Conservation (phyloP, 768 basidiomycete species). For the Tephrocybe sp. region DNA sequence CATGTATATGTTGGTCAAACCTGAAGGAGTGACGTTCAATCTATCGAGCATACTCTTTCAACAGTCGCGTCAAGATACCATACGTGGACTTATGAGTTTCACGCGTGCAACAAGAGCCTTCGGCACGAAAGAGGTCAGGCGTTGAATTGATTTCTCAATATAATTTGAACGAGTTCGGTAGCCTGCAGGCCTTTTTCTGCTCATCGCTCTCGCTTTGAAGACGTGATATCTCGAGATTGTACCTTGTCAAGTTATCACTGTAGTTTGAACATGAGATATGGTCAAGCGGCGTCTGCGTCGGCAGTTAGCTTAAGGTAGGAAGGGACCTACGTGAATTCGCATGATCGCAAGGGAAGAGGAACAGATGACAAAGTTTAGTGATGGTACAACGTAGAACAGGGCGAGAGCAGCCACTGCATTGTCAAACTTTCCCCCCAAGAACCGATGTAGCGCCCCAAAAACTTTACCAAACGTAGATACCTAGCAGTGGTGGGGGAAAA, state of each 20-base stretch:
- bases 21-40: constrained; percentile 12
- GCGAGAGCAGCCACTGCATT: background rate
- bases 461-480: background rate
- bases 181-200: background rate
- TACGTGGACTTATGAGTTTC: constrained; percentile 2
- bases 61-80: background rate
- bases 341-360: background rate
- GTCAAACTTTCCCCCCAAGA: background rate
- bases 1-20: constrained; percentile 11
- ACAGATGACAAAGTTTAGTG: background rate
- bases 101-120: constrained; percentile 6
- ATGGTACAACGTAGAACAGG: background rate
- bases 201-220: constrained; percentile 2
- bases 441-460: background rate
- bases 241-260: background rate
- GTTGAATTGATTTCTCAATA: constrained; percentile 1
- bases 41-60: constrained; percentile 7
- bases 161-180: constrained; percentile 1
- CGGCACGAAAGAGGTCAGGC: background rate
- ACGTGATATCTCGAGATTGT: background rate
- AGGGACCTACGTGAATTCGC: background rate
- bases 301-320: constrained; percentile 2
- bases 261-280: background rate
- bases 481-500: too few species aligned
- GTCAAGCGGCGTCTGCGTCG: background rate